A percentile compares a stretch with the other conserved stretches of the same genome.
Evolutionary conservation across 2,329 filamentous ascomycete species (phyloP).

Genomic region (Colletotrichum melonis): DNA sequence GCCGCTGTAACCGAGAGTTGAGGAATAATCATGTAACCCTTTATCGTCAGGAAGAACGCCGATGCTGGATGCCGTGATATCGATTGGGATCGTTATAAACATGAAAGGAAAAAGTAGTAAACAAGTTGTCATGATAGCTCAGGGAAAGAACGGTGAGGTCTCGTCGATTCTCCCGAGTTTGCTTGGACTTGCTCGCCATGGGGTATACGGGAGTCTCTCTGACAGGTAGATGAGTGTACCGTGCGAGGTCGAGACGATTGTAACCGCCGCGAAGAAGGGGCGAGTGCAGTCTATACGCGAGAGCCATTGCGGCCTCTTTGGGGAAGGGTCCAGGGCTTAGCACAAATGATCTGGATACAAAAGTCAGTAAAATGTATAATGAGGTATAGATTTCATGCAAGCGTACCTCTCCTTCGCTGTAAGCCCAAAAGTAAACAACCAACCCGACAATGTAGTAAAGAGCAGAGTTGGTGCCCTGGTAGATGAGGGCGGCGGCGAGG

Average conservation of each 20-base stretch:
- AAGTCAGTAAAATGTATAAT: slow-evolving; percentile 36
- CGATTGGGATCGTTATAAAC: slow-evolving; percentile 30
- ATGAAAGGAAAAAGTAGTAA: slow-evolving; percentile 25
- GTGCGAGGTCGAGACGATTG: slow-evolving; percentile 20
- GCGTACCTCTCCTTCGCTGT: slow-evolving; percentile 91
- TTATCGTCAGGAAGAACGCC: slow-evolving; percentile 34
- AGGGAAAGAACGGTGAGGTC: slow-evolving; percentile 25
- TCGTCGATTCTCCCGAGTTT: slow-evolving; percentile 26
- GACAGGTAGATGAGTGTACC: slow-evolving; percentile 11
- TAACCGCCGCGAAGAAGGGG: neutral
- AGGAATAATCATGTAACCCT: slow-evolving; percentile 4
- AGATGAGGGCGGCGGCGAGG: slow-evolving; percentile 80
- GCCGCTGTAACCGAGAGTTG: neutral
- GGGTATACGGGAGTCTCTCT: slow-evolving; percentile 6
- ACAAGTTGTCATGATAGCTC: slow-evolving; percentile 20
- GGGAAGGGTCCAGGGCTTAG: slow-evolving; percentile 77
- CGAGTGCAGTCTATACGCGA: slow-evolving; percentile 12
- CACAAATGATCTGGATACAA: slow-evolving; percentile 69
- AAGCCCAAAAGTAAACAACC: slow-evolving; percentile 94
- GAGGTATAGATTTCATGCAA: neutral
- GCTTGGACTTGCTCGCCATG: slow-evolving; percentile 10
- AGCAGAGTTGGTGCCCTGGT: slow-evolving; percentile 92
- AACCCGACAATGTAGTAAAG: slow-evolving; percentile 92
- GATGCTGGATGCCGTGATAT: slow-evolving; percentile 37
- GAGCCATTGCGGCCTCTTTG: slow-evolving; percentile 55